Evolutionary conservation across 768 basidiomycete species (phyloP).

Genomic region (Kwoniella heveanensis): DNA sequence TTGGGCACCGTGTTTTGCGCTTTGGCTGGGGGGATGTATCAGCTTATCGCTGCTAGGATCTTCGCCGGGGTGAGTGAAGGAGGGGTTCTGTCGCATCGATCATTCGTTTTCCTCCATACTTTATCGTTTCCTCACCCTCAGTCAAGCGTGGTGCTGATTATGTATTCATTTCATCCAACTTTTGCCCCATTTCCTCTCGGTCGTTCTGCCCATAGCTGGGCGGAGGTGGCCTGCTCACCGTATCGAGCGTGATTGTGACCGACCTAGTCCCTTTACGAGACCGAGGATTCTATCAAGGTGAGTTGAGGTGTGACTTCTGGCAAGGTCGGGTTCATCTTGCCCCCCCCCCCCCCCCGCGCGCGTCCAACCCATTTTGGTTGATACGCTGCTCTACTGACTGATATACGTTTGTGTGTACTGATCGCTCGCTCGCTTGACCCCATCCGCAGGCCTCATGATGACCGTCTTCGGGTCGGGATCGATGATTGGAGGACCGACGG

Average conservation of each 20-base stretch:
- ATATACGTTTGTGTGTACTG: no score
- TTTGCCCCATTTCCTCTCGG: no score
- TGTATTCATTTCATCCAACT: no score
- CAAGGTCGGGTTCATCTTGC: no score
- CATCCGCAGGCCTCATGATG: constrained; percentile 53
- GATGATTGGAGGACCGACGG: constrained; percentile 50
- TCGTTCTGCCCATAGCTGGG: constrained; percentile 34
- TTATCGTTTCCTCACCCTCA: no score
- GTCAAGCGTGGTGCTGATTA: no score
- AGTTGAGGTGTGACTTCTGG: constrained; percentile 5
- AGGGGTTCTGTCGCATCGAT: no score
- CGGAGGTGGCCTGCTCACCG: constrained; percentile 53
- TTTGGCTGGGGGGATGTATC: constrained; percentile 34
- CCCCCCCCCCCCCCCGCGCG: no score
- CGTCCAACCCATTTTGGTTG: no score
- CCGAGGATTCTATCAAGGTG: constrained; percentile 54
- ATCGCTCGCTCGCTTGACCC: neutral
- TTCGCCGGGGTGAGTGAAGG: constrained; percentile 45
- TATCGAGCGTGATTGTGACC: constrained; percentile 52
- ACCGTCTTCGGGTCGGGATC: constrained; percentile 52
- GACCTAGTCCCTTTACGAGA: constrained; percentile 53
- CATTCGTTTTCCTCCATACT: no score
- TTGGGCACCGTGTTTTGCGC: constrained; percentile 44
- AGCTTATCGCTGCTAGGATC: constrained; percentile 43
- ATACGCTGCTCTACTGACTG: no score